Evolutionary conservation across 1,284 basidiomycete species (phyloP).

Genomic region (Cutaneotrichosporon daszewskae): DNA sequence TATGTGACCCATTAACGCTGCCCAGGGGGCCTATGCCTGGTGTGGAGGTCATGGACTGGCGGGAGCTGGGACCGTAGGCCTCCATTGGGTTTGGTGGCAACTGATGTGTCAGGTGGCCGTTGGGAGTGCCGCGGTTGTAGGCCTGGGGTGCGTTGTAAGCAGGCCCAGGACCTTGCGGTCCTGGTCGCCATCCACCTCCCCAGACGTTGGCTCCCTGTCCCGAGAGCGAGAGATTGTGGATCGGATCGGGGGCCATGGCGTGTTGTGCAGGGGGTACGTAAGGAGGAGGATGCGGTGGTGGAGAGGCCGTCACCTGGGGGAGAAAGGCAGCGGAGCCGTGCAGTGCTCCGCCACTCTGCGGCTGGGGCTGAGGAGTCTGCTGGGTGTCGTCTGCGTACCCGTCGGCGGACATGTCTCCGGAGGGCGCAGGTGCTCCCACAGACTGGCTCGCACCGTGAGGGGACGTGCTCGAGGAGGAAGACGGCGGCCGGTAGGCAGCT

Average conservation of each 20-base stretch:
- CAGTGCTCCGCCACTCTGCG: too few relatives aligned
- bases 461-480: slow-evolving; percentile 18
- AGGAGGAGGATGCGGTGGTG: slow-evolving; percentile 36
- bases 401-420: slow-evolving; percentile 11
- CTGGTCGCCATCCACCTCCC: slow-evolving; percentile 16
- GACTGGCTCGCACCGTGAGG: slow-evolving; percentile 12
- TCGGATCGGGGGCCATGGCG: slow-evolving; percentile 44
- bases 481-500: slow-evolving; percentile 12
- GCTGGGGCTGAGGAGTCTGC: slow-evolving; percentile 11
- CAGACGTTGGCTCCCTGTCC: slow-evolving; percentile 15
- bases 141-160: slow-evolving; percentile 8
- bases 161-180: too few relatives aligned
- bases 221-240: slow-evolving; percentile 25
- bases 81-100: slow-evolving; percentile 20
- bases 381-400: slow-evolving; percentile 8
- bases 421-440: slow-evolving; percentile 5
- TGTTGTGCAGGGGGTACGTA: slow-evolving; percentile 44
- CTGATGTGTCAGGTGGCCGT: slow-evolving; percentile 19
- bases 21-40: slow-evolving; percentile 10
- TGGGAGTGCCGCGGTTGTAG: slow-evolving; percentile 11
- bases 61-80: slow-evolving; percentile 17
- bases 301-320: slow-evolving; percentile 39
- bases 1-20: slow-evolving; percentile 7
- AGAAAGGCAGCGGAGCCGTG: slow-evolving; percentile 17
- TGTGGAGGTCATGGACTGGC: slow-evolving; percentile 19